A percentile compares a stretch with the other conserved stretches of the same genome.
phyloP scores from a whole-genome alignment of 2,329 filamentous ascomycete species.

The Madurella fahalii region DNA sequence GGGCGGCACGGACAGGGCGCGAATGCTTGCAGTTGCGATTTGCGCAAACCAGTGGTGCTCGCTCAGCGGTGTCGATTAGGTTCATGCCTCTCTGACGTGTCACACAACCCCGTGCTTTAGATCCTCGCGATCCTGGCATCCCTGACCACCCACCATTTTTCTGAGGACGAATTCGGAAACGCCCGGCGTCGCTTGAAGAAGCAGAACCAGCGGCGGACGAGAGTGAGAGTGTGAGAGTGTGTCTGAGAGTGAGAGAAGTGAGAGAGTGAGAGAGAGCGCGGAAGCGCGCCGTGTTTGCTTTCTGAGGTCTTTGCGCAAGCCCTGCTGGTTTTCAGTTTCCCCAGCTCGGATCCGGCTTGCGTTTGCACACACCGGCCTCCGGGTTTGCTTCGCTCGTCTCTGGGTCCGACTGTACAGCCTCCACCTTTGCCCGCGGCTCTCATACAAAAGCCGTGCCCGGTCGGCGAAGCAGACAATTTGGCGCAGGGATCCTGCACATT shows the following conservation, averaged over 20 bases:
- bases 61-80: slow-evolving; percentile 6
- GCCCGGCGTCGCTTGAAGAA: not conserved
- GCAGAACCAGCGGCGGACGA: too few relatives aligned
- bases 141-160: not conserved
- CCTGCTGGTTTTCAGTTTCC: not conserved
- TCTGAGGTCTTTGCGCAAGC: not conserved
- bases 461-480: not conserved
- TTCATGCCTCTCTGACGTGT: slow-evolving; percentile 30
- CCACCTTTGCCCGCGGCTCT: not conserved
- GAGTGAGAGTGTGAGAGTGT: too few relatives aligned
- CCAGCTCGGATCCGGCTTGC: not conserved
- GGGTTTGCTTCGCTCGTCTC: not conserved
- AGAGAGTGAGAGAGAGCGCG: too few relatives aligned
- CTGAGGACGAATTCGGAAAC: not conserved
- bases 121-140: not conserved
- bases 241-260: too few relatives aligned
- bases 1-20: slow-evolving; percentile 1
- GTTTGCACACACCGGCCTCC: not conserved
- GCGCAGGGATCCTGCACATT: not conserved
- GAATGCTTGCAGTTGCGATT: slow-evolving; percentile 8
- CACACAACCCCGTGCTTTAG: slow-evolving; percentile 13
- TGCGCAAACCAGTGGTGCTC: slow-evolving; percentile 20
- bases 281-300: not conserved
- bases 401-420: not conserved
- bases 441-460: not conserved